A percentile compares a stretch with the other conserved stretches of the same genome.
These are phyloP conservation scores for Saksenaea oblongispora DNA, from an alignment of 371 early-diverging fungal species.

Conservation along the genomic window DNA sequence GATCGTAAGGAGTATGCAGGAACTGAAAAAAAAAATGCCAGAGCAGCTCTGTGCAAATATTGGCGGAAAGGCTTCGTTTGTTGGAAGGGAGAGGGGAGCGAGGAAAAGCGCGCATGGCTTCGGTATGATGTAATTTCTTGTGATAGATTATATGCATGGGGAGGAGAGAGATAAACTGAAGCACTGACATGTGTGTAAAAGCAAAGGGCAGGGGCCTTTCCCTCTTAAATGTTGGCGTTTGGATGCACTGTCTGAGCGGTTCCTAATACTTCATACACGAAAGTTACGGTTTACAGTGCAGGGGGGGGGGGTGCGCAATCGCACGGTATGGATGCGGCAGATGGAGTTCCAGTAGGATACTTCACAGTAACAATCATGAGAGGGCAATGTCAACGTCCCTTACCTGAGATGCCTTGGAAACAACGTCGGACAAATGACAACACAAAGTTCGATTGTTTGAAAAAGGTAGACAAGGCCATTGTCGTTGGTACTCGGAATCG, in stretches of 20 bases:
- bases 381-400: background rate
- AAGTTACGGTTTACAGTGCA: background rate
- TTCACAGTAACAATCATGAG: background rate
- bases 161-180: background rate
- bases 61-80: background rate
- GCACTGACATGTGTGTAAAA: constrained; percentile 3
- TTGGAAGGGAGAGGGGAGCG: background rate
- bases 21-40: background rate
- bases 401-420: background rate
- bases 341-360: background rate
- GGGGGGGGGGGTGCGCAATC: background rate
- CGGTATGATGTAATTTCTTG: background rate
- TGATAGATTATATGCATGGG: constrained; percentile 1
- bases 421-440: background rate
- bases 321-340: background rate
- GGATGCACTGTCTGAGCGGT: background rate
- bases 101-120: background rate
- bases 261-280: background rate
- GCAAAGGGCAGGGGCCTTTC: background rate
- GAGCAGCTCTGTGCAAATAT: background rate
- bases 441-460: background rate
- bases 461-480: background rate
- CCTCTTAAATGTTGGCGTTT: background rate
- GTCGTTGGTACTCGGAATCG: background rate
- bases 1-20: background rate